These are phyloP conservation scores for Phytophthora idaei DNA, from an alignment of 352 stramenopile species.

Conservation along the genomic window DNA sequence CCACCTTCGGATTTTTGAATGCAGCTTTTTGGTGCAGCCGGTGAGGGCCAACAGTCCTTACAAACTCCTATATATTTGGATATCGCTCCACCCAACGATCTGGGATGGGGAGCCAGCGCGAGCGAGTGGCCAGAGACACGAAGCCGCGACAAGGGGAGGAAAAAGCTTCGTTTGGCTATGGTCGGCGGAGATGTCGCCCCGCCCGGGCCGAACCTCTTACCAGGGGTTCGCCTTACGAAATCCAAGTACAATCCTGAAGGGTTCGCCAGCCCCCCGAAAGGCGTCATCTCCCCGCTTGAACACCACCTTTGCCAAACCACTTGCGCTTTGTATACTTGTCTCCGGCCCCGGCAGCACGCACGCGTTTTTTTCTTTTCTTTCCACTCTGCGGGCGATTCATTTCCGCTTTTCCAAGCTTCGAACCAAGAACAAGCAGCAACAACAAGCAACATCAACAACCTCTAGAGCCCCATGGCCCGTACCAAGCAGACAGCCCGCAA, in stretches of 20 bases:
- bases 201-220: constrained; percentile 4
- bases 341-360: not conserved
- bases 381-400: constrained; percentile 25
- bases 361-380: constrained; percentile 9
- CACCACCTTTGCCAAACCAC: constrained; percentile 39
- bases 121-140: constrained; percentile 44
- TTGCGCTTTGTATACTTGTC: constrained; percentile 52
- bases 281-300: constrained; percentile 45
- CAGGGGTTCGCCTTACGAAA: constrained; percentile 1
- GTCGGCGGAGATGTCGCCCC: not conserved
- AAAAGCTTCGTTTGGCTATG: constrained; percentile 23
- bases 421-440: constrained; percentile 23
- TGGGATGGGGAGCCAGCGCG: not conserved
- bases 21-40: constrained; percentile 20
- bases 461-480: constrained; percentile 84
- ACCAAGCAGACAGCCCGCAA: constrained; percentile 98
- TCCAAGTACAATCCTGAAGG: constrained; percentile 17
- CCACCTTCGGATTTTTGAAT: constrained; percentile 34
- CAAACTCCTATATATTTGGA: constrained; percentile 28
- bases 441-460: not conserved
- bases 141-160: constrained; percentile 26
- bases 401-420: constrained; percentile 52
- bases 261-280: constrained; percentile 48
- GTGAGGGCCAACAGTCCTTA: constrained; percentile 17
- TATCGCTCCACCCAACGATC: not conserved